Conservation (phyloP, 352 stramenopile species). For the Plasmopara viticola region DNA sequence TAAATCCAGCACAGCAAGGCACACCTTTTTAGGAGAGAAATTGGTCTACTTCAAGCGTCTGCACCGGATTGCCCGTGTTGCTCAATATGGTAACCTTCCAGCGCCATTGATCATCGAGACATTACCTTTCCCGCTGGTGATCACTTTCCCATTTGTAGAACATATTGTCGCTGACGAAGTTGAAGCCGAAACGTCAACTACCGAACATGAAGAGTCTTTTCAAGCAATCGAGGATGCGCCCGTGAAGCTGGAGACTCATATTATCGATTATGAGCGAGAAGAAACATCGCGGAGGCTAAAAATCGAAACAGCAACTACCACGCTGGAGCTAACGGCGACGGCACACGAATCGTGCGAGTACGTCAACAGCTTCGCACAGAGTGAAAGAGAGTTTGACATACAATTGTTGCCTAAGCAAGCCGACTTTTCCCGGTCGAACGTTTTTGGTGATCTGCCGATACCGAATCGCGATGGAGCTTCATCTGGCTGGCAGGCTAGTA, state of each 20-base stretch:
- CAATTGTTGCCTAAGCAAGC: slow-evolving; percentile 42
- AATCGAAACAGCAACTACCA: slow-evolving; percentile 14
- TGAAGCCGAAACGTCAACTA: slow-evolving; percentile 6
- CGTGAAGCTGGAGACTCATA: neutral
- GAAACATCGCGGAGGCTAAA: slow-evolving; percentile 14
- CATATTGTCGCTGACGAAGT: slow-evolving; percentile 7
- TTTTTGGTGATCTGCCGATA: slow-evolving; percentile 56
- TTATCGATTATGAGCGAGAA: slow-evolving; percentile 12
- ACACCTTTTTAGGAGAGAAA: slow-evolving; percentile 48
- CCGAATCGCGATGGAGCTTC: slow-evolving; percentile 38
- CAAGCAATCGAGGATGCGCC: slow-evolving; percentile 6
- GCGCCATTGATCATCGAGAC: slow-evolving; percentile 41
- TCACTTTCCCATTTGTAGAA: slow-evolving; percentile 30
- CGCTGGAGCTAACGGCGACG: slow-evolving; percentile 26
- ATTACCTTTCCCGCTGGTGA: slow-evolving; percentile 23
- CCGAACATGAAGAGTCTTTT: slow-evolving; percentile 11
- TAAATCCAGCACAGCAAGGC: slow-evolving; percentile 26
- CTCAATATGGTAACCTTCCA: slow-evolving; percentile 38
- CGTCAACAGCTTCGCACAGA: slow-evolving; percentile 29
- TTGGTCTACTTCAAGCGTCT: slow-evolving; percentile 38
- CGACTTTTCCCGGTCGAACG: slow-evolving; percentile 65
- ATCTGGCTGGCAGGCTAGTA: slow-evolving; percentile 45
- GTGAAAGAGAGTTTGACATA: slow-evolving; percentile 49
- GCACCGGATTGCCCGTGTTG: slow-evolving; percentile 33
- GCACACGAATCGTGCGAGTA: slow-evolving; percentile 26